phyloP scores from a whole-genome alignment of 331 rosid genomes.

The Quercus lobata region DNA sequence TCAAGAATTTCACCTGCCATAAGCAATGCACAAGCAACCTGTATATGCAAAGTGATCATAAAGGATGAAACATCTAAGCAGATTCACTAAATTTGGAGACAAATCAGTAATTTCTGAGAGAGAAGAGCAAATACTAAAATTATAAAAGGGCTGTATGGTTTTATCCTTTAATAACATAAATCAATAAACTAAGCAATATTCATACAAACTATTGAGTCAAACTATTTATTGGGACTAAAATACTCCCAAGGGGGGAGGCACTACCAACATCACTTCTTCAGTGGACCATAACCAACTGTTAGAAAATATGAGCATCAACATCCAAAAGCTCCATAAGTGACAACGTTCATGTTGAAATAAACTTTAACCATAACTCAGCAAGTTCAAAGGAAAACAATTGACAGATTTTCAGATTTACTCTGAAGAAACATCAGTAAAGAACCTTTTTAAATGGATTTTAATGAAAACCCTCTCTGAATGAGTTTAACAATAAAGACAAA shows the following conservation, averaged over 20 bases:
- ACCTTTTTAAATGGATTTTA: not conserved
- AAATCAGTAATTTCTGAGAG: not conserved
- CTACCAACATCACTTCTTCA: not conserved
- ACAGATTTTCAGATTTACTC: not conserved
- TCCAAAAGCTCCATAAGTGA: not conserved
- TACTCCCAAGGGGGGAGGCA: not conserved
- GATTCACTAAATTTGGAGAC: not conserved
- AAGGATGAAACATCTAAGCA: not conserved
- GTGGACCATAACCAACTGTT: not conserved
- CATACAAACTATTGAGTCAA: not conserved
- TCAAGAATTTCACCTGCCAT: conserved; percentile 83
- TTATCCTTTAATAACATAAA: not conserved
- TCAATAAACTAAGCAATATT: not conserved
- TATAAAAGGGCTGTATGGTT: not conserved
- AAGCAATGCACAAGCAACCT: conserved; percentile 96
- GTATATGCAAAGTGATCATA: not conserved
- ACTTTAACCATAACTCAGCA: not conserved
- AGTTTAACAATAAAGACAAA: not conserved
- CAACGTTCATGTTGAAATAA: not conserved
- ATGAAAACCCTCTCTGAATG: not conserved
- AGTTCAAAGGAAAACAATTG: not conserved
- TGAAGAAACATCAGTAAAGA: not conserved
- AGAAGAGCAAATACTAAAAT: not conserved
- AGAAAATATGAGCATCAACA: not conserved
- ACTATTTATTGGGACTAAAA: not conserved